Conservation (phyloP, 768 basidiomycete genomes). For the Dacryopinax spathularia region DNA sequence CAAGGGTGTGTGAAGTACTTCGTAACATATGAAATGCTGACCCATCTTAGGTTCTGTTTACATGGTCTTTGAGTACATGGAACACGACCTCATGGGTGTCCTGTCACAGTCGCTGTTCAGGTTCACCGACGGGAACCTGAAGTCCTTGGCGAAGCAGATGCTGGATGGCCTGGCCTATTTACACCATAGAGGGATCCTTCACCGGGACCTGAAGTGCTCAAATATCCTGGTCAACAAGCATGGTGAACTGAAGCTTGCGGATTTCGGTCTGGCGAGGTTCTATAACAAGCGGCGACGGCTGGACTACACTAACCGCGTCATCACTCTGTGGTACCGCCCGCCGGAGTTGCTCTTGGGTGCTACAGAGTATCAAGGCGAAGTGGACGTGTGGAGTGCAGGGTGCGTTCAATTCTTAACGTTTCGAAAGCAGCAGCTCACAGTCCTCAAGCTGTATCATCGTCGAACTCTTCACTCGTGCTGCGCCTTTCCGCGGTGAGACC, state of each 20-base stretch:
- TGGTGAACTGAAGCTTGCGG: slow-evolving; percentile 89
- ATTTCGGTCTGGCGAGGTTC: slow-evolving; percentile 93
- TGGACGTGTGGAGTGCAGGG: slow-evolving; percentile 99
- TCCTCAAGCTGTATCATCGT: slow-evolving; percentile 85
- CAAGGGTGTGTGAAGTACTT: slow-evolving; percentile 47
- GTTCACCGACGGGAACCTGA: slow-evolving; percentile 78
- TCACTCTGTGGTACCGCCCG: slow-evolving; percentile 95
- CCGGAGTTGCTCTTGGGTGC: slow-evolving; percentile 91
- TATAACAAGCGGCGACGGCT: slow-evolving; percentile 80
- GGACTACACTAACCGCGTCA: slow-evolving; percentile 99
- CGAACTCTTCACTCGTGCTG: slow-evolving; percentile 87
- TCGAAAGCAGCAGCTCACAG: not conserved
- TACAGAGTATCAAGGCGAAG: slow-evolving; percentile 90
- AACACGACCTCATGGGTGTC: slow-evolving; percentile 92
- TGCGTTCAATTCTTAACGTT: slow-evolving; percentile 29
- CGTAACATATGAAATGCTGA: not conserved
- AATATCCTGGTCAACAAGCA: slow-evolving; percentile 87
- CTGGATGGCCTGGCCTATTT: slow-evolving; percentile 86
- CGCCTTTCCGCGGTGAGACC: slow-evolving; percentile 95
- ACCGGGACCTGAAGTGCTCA: slow-evolving; percentile 97
- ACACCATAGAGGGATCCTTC: slow-evolving; percentile 89
- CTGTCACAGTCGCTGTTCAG: slow-evolving; percentile 78
- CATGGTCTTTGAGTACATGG: slow-evolving; percentile 99
- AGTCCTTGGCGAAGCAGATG: slow-evolving; percentile 94
- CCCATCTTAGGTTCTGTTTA: slow-evolving; percentile 64